Percentiles rank a stretch among this genome's conserved stretches.
phyloP scores from a whole-genome alignment of 306 rosid species.

The Hylodesmum podocarpum region DNA sequence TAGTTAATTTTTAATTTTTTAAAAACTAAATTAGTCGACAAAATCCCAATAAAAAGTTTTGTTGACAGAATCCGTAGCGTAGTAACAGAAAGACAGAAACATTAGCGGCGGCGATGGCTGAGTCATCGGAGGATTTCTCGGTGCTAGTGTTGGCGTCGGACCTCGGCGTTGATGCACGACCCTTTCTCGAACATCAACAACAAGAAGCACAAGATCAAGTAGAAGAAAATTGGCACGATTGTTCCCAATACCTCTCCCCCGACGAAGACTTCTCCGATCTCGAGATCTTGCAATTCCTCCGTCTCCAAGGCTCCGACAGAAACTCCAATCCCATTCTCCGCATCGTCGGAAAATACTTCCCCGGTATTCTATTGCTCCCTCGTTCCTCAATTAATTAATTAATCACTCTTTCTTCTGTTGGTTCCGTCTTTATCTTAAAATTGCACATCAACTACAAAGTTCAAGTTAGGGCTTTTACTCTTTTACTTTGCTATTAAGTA shows the following conservation, averaged over 20 bases:
- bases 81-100: background rate
- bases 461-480: no score
- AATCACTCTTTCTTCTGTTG: no score
- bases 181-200: slow-evolving; percentile 45
- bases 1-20: no score
- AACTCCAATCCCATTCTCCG: slow-evolving; percentile 63
- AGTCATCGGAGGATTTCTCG: slow-evolving; percentile 74
- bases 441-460: no score
- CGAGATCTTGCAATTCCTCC: slow-evolving; percentile 66
- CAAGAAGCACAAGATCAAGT: slow-evolving; percentile 56
- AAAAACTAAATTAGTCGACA: no score
- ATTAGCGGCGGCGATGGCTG: slow-evolving; percentile 49
- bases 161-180: slow-evolving; percentile 72
- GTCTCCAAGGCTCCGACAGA: slow-evolving; percentile 72
- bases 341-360: slow-evolving; percentile 79
- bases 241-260: slow-evolving; percentile 64
- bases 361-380: slow-evolving; percentile 40
- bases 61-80: background rate
- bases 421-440: no score
- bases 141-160: slow-evolving; percentile 83
- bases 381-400: background rate
- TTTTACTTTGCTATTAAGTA: background rate
- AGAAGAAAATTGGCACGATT: slow-evolving; percentile 78
- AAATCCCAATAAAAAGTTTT: no score
- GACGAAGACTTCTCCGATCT: slow-evolving; percentile 98